Evolutionary conservation across 345 rosid species (phyloP).

Genomic region (Syzygium aromaticum): DNA sequence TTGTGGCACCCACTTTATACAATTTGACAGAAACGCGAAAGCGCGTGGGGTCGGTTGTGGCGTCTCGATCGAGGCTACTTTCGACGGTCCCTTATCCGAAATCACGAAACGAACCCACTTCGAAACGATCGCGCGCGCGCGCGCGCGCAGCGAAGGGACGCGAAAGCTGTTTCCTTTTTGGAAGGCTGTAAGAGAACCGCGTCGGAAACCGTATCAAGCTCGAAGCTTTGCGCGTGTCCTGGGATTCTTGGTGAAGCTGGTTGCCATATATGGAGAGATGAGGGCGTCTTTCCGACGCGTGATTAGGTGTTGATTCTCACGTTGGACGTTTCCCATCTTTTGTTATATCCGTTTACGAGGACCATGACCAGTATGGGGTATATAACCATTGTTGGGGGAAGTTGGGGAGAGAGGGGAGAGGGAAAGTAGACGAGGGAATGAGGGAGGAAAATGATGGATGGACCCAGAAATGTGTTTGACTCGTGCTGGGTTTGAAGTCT

Average conservation of each 20-base stretch:
- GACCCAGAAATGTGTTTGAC: fast-evolving
- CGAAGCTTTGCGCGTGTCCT: background rate
- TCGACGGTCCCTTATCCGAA: background rate
- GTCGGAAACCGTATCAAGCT: background rate
- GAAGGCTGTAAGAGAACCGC: fast-evolving
- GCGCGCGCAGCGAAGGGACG: background rate
- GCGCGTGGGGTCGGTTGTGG: background rate
- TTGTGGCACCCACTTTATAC: fast-evolving
- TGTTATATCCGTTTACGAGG: background rate
- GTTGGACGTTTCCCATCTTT: background rate
- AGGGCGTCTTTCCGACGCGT: fast-evolving
- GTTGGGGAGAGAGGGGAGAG: background rate
- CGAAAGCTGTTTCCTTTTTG: background rate
- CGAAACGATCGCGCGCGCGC: background rate
- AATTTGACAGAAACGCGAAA: background rate
- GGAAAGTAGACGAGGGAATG: background rate
- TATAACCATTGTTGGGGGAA: background rate
- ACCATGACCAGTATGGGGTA: background rate
- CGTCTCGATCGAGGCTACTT: background rate
- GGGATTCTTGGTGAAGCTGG: background rate
- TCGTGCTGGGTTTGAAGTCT: background rate
- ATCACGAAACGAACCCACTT: background rate
- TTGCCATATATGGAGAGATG: background rate
- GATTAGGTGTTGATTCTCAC: background rate
- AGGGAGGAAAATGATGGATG: background rate